Conservation (phyloP, 2,329 filamentous ascomycete species). For the Sclerotinia trifoliorum region DNA sequence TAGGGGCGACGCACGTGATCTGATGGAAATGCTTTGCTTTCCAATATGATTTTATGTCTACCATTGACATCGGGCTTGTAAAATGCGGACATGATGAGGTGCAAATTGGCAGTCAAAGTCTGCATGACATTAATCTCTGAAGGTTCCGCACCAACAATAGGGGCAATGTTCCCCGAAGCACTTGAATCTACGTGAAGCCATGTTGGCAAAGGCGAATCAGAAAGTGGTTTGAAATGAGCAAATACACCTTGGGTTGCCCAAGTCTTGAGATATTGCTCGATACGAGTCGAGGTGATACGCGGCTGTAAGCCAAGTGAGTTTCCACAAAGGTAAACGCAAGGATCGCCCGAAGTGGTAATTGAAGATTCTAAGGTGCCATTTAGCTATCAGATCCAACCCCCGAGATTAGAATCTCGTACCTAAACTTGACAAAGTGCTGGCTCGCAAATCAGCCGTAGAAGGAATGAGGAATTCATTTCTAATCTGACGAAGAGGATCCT, state of each 20-base stretch:
- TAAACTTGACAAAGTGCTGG: conserved; percentile 41
- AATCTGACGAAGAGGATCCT: conserved; percentile 60
- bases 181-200: conserved; percentile 73
- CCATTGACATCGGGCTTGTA: conserved; percentile 62
- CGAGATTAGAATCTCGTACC: conserved; percentile 19
- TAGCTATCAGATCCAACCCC: conserved; percentile 11
- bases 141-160: conserved; percentile 66
- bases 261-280: conserved; percentile 67
- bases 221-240: conserved; percentile 68
- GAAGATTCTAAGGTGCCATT: conserved; percentile 26
- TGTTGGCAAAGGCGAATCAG: conserved; percentile 59
- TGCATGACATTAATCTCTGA: conserved; percentile 78
- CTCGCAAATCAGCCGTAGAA: conserved; percentile 66
- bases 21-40: conserved; percentile 78
- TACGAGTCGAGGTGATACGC: conserved; percentile 59
- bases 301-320: conserved; percentile 79
- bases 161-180: conserved; percentile 64
- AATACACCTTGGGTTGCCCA: conserved; percentile 77
- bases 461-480: conserved; percentile 76
- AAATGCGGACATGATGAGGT: conserved; percentile 76
- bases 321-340: conserved; percentile 68
- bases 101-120: conserved; percentile 74
- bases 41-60: conserved; percentile 72
- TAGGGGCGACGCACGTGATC: conserved; percentile 62
- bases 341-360: conserved; percentile 30